Evolutionary conservation across 768 basidiomycete species (phyloP).

Genomic region (Rhodotorula diobovata): DNA sequence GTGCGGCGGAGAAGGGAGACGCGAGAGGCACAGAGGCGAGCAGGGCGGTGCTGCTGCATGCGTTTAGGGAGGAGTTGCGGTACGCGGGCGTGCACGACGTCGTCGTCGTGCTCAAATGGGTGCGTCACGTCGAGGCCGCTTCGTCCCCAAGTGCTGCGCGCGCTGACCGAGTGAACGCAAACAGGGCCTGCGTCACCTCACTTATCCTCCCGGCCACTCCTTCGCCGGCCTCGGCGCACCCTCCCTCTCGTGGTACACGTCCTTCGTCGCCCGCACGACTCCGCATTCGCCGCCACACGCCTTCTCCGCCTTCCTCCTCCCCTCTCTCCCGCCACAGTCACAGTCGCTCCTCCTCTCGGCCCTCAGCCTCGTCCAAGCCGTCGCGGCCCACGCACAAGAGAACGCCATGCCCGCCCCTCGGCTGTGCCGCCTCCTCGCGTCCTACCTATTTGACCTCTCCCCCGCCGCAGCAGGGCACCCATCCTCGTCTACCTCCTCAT

Average conservation of each 20-base stretch:
- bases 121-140: too few species aligned
- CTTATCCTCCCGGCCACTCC: constrained; percentile 4
- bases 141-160: too few species aligned
- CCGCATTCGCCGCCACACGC: background rate
- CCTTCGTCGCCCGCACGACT: constrained; percentile 1
- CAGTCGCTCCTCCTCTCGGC: constrained; percentile 7
- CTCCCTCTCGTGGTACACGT: constrained; percentile 16
- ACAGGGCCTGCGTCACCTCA: constrained; percentile 30
- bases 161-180: background rate
- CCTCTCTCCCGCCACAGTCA: constrained; percentile 15
- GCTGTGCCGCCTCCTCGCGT: constrained; percentile 17
- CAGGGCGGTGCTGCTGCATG: constrained; percentile 26
- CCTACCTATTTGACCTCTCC: constrained; percentile 24
- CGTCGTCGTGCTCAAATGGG: constrained; percentile 36
- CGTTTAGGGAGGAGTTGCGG: constrained; percentile 30
- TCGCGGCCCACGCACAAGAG: constrained; percentile 15
- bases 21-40: constrained; percentile 14
- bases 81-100: constrained; percentile 31
- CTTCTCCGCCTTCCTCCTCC: constrained; percentile 23
- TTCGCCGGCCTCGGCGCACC: background rate
- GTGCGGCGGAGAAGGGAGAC: background rate
- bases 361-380: constrained; percentile 12
- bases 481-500: background rate
- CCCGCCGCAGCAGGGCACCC: background rate
- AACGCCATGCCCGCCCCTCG: constrained; percentile 29